Percentiles rank a stretch among this genome's conserved stretches.
These are phyloP conservation scores for Emergomyces pasteurianus DNA, from an alignment of 2,329 filamentous ascomycete genomes.

Conservation along the genomic window DNA sequence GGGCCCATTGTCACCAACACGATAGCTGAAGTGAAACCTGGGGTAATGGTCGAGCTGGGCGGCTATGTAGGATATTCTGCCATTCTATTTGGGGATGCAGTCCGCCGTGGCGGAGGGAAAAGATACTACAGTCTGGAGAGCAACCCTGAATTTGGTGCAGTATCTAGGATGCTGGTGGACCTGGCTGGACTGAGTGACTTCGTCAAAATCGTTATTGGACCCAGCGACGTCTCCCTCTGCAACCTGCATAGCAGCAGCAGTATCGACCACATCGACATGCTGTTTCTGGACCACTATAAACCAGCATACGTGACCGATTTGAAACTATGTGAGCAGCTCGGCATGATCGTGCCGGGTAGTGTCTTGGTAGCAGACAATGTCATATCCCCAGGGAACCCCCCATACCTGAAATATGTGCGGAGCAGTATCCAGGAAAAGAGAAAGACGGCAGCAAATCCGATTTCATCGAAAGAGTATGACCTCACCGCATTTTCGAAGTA, in stretches of 20 bases:
- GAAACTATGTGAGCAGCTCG: conserved; percentile 63
- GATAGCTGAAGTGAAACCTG: conserved; percentile 54
- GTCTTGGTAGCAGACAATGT: conserved; percentile 36
- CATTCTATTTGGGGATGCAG: conserved; percentile 58
- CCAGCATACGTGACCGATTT: conserved; percentile 62
- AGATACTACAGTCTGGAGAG: conserved; percentile 61
- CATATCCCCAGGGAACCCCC: conserved; percentile 32
- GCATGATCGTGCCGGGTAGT: conserved; percentile 47
- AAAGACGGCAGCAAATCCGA: conserved; percentile 17
- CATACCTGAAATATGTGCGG: conserved; percentile 52
- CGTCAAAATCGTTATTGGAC: conserved; percentile 58
- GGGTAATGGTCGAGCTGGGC: conserved; percentile 65
- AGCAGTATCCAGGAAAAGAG: conserved; percentile 52
- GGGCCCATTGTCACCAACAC: conserved; percentile 57
- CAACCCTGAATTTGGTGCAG: conserved; percentile 60
- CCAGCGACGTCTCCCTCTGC: conserved; percentile 53
- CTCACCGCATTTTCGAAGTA: conserved; percentile 13
- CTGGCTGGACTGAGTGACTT: conserved; percentile 61
- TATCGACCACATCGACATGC: conserved; percentile 52
- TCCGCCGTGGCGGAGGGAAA: conserved; percentile 51
- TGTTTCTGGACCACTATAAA: conserved; percentile 76
- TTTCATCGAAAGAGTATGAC: conserved; percentile 12
- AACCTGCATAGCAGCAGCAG: conserved; percentile 44
- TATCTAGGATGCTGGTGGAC: conserved; percentile 57
- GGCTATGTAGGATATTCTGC: conserved; percentile 75